phyloP scores from a whole-genome alignment of 352 stramenopile genomes.

The Phytophthora megakarya region DNA sequence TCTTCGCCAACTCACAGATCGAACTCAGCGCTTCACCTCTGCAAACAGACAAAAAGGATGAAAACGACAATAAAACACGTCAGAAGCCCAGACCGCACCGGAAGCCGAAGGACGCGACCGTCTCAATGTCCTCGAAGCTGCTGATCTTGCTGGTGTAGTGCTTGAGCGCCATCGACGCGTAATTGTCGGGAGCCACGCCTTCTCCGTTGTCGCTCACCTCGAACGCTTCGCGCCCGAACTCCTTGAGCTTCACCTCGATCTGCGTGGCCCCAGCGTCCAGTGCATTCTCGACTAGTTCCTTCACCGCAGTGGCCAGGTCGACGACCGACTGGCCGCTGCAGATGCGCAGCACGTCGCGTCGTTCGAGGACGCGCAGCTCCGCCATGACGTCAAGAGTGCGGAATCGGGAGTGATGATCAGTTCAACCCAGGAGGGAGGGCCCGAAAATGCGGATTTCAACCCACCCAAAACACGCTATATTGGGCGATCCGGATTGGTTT shows the following conservation, averaged over 20 bases:
- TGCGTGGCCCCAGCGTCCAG: conserved; percentile 69
- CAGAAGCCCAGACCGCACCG: conserved; percentile 40
- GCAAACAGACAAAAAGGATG: conserved; percentile 2
- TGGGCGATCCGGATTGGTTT: neutral
- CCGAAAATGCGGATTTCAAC: neutral
- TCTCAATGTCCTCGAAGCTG: conserved; percentile 94
- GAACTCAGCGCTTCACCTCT: conserved; percentile 96
- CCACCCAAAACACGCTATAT: neutral
- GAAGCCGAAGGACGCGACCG: conserved; percentile 93
- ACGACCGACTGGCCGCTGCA: conserved; percentile 95
- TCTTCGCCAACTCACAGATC: conserved; percentile 90
- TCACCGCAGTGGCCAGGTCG: conserved; percentile 95
- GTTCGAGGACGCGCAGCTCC: conserved; percentile 47
- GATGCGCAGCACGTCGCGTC: conserved; percentile 65
- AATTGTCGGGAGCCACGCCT: conserved; percentile 85
- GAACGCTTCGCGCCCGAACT: conserved; percentile 92
- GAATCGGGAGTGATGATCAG: conserved; percentile 25
- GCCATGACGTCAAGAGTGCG: neutral
- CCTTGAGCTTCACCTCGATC: conserved; percentile 91
- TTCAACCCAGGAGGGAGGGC: neutral
- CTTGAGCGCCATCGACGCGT: conserved; percentile 84
- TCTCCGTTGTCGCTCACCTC: conserved; percentile 96
- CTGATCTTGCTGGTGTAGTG: conserved; percentile 97
- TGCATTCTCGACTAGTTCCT: conserved; percentile 97
- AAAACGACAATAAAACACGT: conserved; percentile 3